Conservation (phyloP, 306 rosid species). For the Bauhinia variegata region DNA sequence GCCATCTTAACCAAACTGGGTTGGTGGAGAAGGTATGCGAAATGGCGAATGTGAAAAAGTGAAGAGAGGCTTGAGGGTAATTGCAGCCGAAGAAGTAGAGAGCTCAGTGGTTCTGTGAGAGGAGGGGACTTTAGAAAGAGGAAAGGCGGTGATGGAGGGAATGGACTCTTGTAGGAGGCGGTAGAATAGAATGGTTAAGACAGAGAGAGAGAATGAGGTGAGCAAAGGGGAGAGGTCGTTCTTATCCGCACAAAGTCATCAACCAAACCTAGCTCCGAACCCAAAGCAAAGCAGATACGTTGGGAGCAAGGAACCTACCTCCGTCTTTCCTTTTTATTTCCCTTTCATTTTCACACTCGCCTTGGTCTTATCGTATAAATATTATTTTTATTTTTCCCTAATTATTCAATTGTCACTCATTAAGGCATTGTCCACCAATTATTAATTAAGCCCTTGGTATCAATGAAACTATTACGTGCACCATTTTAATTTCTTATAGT, state of each 20-base stretch:
- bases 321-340: conserved; percentile 68
- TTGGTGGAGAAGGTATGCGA: background rate
- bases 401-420: conserved; percentile 34
- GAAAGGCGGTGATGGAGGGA: conserved; percentile 57
- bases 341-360: conserved; percentile 68
- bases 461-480: conserved; percentile 13
- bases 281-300: conserved; percentile 63
- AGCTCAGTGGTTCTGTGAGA: conserved; percentile 18
- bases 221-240: conserved; percentile 51
- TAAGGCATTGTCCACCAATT: conserved; percentile 25
- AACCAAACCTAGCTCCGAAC: conserved; percentile 60
- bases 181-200: conserved; percentile 64
- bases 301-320: conserved; percentile 80
- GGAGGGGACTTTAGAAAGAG: conserved; percentile 33
- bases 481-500: background rate
- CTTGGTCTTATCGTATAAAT: conserved; percentile 59
- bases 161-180: conserved; percentile 83
- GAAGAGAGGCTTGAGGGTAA: background rate
- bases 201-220: conserved; percentile 41
- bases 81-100: background rate
- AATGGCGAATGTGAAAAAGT: conserved; percentile 19
- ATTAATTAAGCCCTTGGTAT: conserved; percentile 22
- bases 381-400: conserved; percentile 27
- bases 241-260: conserved; percentile 91
- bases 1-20: conserved; percentile 62